Conservation (phyloP, 1,284 basidiomycete species). For the Salmacisia buchloeana region DNA sequence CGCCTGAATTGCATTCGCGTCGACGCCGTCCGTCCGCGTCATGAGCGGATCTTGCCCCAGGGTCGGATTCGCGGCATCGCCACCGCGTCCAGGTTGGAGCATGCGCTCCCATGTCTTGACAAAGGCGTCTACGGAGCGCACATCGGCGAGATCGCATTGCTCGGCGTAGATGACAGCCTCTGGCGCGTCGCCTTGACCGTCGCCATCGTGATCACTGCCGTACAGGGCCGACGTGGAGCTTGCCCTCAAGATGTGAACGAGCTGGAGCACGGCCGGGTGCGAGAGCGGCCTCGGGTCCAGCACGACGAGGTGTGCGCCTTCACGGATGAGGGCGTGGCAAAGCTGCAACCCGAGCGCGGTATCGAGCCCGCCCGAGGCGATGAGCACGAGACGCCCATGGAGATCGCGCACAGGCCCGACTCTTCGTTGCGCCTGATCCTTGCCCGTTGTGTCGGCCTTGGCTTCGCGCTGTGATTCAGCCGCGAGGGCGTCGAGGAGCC, state of each 20-base stretch:
- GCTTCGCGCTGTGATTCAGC: neutral
- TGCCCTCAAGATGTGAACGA: too few relatives aligned
- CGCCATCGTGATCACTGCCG: neutral
- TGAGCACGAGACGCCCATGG: neutral
- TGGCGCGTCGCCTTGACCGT: neutral
- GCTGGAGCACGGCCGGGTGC: neutral
- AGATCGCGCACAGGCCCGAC: neutral
- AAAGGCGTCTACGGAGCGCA: neutral
- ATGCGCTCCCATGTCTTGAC: conserved; percentile 1
- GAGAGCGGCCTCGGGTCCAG: conserved; percentile 1
- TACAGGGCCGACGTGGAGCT: neutral
- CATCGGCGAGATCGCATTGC: conserved; percentile 1
- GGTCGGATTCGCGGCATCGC: neutral
- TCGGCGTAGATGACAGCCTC: neutral
- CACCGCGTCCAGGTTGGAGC: neutral
- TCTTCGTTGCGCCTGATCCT: neutral
- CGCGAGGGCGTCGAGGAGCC: neutral
- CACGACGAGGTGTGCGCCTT: neutral
- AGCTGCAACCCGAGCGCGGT: neutral
- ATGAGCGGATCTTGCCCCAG: neutral
- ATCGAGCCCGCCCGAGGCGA: neutral
- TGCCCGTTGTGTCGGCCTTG: neutral
- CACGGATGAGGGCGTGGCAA: neutral
- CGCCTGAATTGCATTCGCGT: neutral
- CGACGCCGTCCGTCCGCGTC: neutral